Conservation (phyloP, 106 monocot species). For the Amphibolis antarctica region DNA sequence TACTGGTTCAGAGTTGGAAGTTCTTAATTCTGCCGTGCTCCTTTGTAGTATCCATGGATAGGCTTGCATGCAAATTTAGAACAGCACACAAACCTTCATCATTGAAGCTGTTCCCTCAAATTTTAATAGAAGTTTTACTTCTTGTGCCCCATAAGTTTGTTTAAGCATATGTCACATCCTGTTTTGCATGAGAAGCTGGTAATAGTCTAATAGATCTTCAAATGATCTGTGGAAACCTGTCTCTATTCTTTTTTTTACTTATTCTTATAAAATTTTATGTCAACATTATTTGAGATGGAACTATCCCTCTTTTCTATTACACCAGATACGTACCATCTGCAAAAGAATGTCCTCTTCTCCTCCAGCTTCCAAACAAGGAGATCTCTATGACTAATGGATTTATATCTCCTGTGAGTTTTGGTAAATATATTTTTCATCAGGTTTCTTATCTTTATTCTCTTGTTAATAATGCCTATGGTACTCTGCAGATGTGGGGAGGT, state of each 20-base stretch:
- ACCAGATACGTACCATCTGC: constrained; percentile 77
- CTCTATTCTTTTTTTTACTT: background rate
- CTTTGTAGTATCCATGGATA: too few relatives aligned
- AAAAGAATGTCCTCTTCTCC: constrained; percentile 71
- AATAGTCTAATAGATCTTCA: too few relatives aligned
- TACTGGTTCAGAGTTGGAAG: too few relatives aligned
- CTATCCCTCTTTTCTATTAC: background rate
- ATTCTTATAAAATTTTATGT: background rate
- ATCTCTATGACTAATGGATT: constrained; percentile 74
- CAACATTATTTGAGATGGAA: constrained; percentile 1
- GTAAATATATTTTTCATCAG: background rate
- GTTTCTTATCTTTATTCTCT: background rate
- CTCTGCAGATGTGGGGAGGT: constrained; percentile 92
- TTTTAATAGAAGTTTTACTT: too few relatives aligned
- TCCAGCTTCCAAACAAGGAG: constrained; percentile 58
- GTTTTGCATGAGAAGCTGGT: too few relatives aligned
- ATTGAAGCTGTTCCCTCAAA: too few relatives aligned
- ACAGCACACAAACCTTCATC: too few relatives aligned
- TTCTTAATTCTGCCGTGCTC: too few relatives aligned
- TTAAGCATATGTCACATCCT: background rate
- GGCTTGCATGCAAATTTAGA: too few relatives aligned
- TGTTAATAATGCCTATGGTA: constrained; percentile 5
- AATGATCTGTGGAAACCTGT: background rate
- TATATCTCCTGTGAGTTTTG: constrained; percentile 80
- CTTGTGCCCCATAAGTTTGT: too few relatives aligned